Conservation (phyloP, 352 stramenopile species). For the Elongisporangium undulatum region DNA sequence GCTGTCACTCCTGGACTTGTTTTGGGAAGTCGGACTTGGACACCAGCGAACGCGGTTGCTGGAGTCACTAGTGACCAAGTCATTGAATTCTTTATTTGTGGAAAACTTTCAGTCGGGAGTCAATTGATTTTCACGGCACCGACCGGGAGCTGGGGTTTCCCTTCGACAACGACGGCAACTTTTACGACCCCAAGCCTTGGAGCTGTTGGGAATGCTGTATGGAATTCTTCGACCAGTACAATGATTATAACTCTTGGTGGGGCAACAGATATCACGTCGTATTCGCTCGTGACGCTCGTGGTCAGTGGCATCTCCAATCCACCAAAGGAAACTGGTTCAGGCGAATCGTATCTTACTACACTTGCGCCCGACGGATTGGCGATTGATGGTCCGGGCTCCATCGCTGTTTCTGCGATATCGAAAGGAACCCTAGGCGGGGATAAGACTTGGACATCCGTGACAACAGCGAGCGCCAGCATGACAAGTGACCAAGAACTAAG, state of each 20-base stretch:
- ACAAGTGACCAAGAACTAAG: constrained; percentile 41
- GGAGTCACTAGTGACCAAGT: constrained; percentile 46
- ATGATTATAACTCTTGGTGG: constrained; percentile 30
- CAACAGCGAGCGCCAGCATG: constrained; percentile 45
- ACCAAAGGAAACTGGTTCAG: constrained; percentile 45
- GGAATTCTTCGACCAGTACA: constrained; percentile 20
- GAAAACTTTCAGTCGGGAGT: constrained; percentile 26
- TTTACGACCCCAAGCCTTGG: constrained; percentile 33
- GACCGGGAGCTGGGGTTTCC: constrained; percentile 33
- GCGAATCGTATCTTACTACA: constrained; percentile 33
- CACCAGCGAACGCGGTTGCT: constrained; percentile 25
- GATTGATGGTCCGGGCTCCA: constrained; percentile 41
- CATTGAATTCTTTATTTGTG: constrained; percentile 39
- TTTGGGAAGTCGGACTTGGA: constrained; percentile 44
- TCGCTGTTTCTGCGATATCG: constrained; percentile 39
- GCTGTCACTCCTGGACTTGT: constrained; percentile 35
- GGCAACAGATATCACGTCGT: constrained; percentile 16
- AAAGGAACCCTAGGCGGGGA: constrained; percentile 24
- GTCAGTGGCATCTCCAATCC: constrained; percentile 40
- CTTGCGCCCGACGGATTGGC: constrained; percentile 22
- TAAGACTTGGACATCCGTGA: constrained; percentile 31
- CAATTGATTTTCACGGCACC: constrained; percentile 42
- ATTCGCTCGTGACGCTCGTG: constrained; percentile 22
- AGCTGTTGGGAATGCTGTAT: constrained; percentile 18
- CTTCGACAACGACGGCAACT: constrained; percentile 14